Evolutionary conservation across 148 eudicot genomes (phyloP).

Genomic region (Camellia sinensis): DNA sequence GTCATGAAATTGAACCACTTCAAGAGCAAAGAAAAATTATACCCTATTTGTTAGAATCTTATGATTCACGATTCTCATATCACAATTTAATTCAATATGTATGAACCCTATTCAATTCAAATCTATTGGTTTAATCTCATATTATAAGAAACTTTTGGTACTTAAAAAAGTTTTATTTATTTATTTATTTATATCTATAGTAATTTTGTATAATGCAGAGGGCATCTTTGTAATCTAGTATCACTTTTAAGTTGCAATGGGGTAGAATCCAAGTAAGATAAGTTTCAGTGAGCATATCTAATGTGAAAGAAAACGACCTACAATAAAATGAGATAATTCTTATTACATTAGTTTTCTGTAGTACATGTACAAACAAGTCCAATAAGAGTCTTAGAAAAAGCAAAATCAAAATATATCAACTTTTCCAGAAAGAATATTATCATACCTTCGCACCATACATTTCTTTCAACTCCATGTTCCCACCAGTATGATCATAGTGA

Average conservation of each 20-base stretch:
- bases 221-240: no score
- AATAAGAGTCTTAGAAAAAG: not conserved
- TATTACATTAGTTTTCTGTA: not conserved
- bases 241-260: not conserved
- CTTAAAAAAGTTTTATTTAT: no score
- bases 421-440: constrained; percentile 10
- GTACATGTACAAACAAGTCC: not conserved
- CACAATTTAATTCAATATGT: no score
- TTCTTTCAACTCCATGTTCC: constrained; percentile 77
- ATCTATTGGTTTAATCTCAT: no score
- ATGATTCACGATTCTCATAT: no score
- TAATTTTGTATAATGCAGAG: no score
- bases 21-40: not conserved
- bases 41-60: no score
- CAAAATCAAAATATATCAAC: not conserved
- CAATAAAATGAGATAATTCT: not conserved
- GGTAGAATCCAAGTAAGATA: not conserved
- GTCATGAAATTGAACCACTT: not conserved
- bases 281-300: not conserved
- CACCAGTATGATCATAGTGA: constrained; percentile 91
- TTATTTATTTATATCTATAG: no score
- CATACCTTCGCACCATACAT: constrained; percentile 96
- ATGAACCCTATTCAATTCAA: no score
- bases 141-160: no score
- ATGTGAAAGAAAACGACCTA: not conserved